Base-by-base conservation (phyloP, 495 filamentous ascomycete genomes). In the Penicillium desertorum region DNA sequence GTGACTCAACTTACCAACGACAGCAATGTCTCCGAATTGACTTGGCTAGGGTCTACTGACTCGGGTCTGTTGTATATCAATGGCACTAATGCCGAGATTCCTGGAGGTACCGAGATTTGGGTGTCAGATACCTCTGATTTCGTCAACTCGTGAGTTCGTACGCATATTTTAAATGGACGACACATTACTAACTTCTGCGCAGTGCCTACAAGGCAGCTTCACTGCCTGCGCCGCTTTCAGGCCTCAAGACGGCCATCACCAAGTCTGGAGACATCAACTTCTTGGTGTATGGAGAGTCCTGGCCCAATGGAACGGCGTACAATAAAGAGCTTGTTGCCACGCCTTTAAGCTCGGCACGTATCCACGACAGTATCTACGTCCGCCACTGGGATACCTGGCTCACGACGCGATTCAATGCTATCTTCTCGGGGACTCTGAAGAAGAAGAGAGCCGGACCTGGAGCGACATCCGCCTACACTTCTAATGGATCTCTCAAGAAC, bases 361-460 rank as follows among this genome's bases (percentile, higher is more conserved):
- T 90, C 34, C 92, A 91, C 63, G 81, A 83, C 48, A 80, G 78
- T 54, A 79, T 90, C 44, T 92, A 89, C 65, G 83, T 87, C 36
- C 82, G 89, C 19, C 88, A 93, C 64, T 93, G 89, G 89, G 88
- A 92, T 60, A 69, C 69, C 20, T 92, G 86, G 65, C 74, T 86
- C 17, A 82, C 82, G 1, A 71, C 76, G 4, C 51, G 70, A 23
- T 73, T 76, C 46, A 76, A 80, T 51, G 72, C 78, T 11, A 71
- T 81, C 22, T 81, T 80, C 45, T 76, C 67, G 0, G 78, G 78
- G 16, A 67, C 64, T 5, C 59, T 81, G 20, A 63, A 59, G 36
- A 63, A 62, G 44, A 63, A 58, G 17, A 52, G 36, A 37, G n/a
- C 10, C 30, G 52, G 53, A 36, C 41, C 61, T n/a, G 41, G 58